These are phyloP conservation scores for Stylosanthes scabra DNA, from an alignment of 331 rosid species.

Conservation along the genomic window DNA sequence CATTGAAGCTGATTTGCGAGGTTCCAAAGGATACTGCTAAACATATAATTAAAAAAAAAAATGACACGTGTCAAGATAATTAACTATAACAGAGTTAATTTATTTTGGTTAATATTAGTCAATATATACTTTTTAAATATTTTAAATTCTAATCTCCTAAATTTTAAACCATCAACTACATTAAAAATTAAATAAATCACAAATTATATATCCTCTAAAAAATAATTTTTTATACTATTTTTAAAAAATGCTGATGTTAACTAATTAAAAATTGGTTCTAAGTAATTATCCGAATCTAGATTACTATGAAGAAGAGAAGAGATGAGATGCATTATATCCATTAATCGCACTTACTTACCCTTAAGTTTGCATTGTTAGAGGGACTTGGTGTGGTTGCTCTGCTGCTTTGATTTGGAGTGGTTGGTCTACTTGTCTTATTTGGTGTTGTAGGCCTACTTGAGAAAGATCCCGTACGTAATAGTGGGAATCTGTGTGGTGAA, in stretches of 20 bases:
- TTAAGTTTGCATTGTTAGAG: slow-evolving; percentile 53
- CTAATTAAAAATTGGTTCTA: too few relatives aligned
- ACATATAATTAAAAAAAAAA: not conserved
- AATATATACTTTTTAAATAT: too few relatives aligned
- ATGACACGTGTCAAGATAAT: not conserved
- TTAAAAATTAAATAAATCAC: too few relatives aligned
- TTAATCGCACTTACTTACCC: slow-evolving; percentile 56
- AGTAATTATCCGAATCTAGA: too few relatives aligned
- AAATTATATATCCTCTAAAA: too few relatives aligned
- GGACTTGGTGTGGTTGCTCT: slow-evolving; percentile 72
- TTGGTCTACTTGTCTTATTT: slow-evolving; percentile 53
- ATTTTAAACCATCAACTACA: too few relatives aligned
- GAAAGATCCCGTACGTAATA: slow-evolving; percentile 70
- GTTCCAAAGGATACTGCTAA: slow-evolving; percentile 72
- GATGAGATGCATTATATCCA: too few relatives aligned
- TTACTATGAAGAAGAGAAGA: too few relatives aligned
- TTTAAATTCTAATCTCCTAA: too few relatives aligned
- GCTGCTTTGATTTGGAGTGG: slow-evolving; percentile 66
- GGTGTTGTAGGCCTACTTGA: slow-evolving; percentile 67
- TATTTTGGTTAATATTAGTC: too few relatives aligned
- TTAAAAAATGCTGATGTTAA: too few relatives aligned
- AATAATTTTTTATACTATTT: too few relatives aligned
- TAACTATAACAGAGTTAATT: not conserved
- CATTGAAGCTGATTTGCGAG: slow-evolving; percentile 79
- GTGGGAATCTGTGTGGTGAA: slow-evolving; percentile 83